Evolutionary conservation across 768 basidiomycete species (phyloP), one percentile per base, ranked within the genome.

Genomic region (Coprinopsis marcescibilis): DNA sequence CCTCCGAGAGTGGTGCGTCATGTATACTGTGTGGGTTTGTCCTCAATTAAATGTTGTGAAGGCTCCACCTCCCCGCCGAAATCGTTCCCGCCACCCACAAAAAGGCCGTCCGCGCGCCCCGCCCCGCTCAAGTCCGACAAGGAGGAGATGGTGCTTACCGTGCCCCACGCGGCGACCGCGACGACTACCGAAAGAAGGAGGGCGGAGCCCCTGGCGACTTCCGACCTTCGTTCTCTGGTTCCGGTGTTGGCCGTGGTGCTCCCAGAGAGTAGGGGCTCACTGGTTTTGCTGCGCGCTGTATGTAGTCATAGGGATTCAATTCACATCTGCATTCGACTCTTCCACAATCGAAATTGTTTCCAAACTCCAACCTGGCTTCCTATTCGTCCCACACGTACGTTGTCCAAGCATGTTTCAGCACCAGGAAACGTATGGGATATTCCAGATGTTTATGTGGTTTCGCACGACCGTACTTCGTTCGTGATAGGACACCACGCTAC

Each of bases 1-100:
- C 73, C 87, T 98, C 67, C 85, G 95, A 54, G 92, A 95, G 71
- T 93, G 85, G 76, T 77, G 55, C 57, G 72, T 65, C 1, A n/a
- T 30, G 24, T 39, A 15, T 25, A 10, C 27, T n/a, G n/a, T n/a
- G n/a, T n/a, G n/a, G n/a, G n/a, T n/a, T n/a, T 21, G 10, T 19
- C n/a, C 7, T n/a, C 24, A 40, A 23, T 6, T 53, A n/a, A n/a
- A n/a, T n/a, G n/a, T n/a, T n/a, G n/a, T n/a, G n/a, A n/a, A 92
- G 89, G 88, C 80, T 96, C 48, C 90, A 96, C 73, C 85, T 97
- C 55, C 94, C 93, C 43, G 69, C 70, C 51, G 95, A 99, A 71
- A 97, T 99, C 63, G 96, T 99, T 45, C 96, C 95, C 49, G 73
- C 89, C 48, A 99, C 96, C 52, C 91, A 95, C 80, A 96, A 96